These are phyloP conservation scores for Kwoniella europaea DNA, from an alignment of 768 basidiomycete species.

Conservation along the genomic window DNA sequence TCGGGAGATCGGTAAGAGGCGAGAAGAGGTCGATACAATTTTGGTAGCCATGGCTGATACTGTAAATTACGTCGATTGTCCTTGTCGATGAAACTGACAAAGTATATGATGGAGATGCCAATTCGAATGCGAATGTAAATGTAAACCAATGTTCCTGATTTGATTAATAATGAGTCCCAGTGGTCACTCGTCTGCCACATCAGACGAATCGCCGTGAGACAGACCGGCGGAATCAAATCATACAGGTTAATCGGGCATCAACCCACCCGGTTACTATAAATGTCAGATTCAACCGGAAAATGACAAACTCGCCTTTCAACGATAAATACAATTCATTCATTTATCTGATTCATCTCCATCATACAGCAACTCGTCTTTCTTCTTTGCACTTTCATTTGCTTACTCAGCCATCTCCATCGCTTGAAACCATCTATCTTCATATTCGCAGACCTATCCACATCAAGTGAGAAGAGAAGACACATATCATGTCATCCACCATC, in stretches of 20 bases:
- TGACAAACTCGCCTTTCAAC: background rate
- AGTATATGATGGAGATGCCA: background rate
- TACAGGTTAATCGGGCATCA: background rate
- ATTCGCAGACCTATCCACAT: too few species aligned
- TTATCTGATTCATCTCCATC: background rate
- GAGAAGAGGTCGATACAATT: background rate
- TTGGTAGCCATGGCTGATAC: slow-evolving; percentile 10
- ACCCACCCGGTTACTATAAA: background rate
- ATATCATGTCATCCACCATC: slow-evolving; percentile 53
- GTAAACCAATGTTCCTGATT: background rate
- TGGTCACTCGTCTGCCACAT: background rate
- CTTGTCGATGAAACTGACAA: background rate
- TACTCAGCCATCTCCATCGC: background rate
- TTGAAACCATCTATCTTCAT: background rate
- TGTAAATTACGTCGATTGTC: background rate
- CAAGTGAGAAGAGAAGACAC: too few species aligned
- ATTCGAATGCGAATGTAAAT: background rate
- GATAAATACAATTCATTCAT: background rate
- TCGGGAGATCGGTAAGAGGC: slow-evolving; percentile 25
- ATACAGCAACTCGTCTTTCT: background rate
- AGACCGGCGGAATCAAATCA: background rate
- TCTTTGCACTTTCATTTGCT: background rate
- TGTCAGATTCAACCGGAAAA: background rate
- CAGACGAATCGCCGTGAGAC: background rate
- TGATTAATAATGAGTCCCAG: background rate